These are phyloP conservation scores for Strobilomyces echinocephalus DNA, from an alignment of 768 basidiomycete species.

Conservation along the genomic window DNA sequence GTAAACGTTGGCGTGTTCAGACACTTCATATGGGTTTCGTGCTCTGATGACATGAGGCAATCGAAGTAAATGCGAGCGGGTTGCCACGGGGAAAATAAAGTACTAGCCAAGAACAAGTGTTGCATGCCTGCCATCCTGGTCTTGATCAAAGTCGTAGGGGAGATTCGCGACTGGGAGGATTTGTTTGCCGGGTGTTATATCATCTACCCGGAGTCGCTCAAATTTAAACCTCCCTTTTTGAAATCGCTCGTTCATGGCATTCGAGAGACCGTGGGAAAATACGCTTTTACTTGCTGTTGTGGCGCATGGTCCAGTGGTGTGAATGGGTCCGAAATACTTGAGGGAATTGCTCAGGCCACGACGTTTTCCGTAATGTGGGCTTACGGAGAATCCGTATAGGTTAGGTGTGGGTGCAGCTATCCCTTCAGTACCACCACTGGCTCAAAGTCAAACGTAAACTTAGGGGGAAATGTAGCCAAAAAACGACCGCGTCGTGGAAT, in stretches of 20 bases:
- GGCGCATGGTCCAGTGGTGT: constrained; percentile 21
- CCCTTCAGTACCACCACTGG: constrained; percentile 41
- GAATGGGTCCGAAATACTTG: constrained; percentile 51
- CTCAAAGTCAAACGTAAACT: constrained; percentile 60
- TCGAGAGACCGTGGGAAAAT: constrained; percentile 19
- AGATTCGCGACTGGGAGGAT: constrained; percentile 79
- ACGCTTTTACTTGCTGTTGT: too few species aligned
- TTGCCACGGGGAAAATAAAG: constrained; percentile 4
- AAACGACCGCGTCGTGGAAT: constrained; percentile 39
- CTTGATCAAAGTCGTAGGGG: constrained; percentile 60
- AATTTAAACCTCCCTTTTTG: constrained; percentile 50
- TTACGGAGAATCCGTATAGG: constrained; percentile 33
- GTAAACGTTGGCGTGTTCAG: constrained; percentile 23
- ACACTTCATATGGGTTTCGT: constrained; percentile 59
- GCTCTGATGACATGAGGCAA: constrained; percentile 65
- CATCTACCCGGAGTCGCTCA: constrained; percentile 56
- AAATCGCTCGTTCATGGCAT: constrained; percentile 45
- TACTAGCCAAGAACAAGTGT: constrained; percentile 79
- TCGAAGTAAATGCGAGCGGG: constrained; percentile 14
- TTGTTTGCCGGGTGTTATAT: constrained; percentile 59
- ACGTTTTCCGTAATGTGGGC: neutral
- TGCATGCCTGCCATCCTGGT: constrained; percentile 68
- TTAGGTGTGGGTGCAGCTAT: constrained; percentile 71
- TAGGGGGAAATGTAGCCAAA: constrained; percentile 45
- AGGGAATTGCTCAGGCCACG: constrained; percentile 61